These are phyloP conservation scores for Purpureocillium lavendulum DNA, from an alignment of 2,329 filamentous ascomycete species.

Conservation along the genomic window DNA sequence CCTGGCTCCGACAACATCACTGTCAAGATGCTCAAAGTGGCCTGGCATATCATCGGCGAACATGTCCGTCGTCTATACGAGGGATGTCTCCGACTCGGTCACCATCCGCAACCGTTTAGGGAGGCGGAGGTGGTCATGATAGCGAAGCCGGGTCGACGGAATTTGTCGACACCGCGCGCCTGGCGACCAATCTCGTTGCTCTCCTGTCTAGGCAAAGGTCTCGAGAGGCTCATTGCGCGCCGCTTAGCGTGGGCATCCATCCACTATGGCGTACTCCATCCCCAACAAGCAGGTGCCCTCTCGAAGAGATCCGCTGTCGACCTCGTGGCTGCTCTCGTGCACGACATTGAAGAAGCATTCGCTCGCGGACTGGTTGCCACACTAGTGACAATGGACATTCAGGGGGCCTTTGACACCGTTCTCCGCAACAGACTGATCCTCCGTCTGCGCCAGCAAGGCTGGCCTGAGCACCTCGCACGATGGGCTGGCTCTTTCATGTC, in stretches of 20 bases:
- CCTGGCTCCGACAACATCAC: constrained; percentile 12
- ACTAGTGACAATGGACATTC: not conserved
- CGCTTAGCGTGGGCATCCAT: no score
- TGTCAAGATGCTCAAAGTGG: constrained; percentile 8
- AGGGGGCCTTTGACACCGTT: not conserved
- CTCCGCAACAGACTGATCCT: no score
- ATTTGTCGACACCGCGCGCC: not conserved
- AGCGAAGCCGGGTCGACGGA: not conserved
- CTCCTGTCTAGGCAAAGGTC: no score
- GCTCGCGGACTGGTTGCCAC: not conserved
- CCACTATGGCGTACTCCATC: not conserved
- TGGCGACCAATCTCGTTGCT: not conserved
- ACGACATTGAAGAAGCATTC: not conserved
- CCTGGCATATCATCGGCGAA: constrained; percentile 2
- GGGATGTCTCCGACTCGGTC: not conserved
- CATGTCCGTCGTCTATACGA: constrained; percentile 1
- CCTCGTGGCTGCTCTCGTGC: not conserved
- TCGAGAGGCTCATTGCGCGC: no score
- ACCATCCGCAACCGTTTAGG: not conserved
- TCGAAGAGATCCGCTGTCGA: not conserved
- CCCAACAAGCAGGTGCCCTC: not conserved
- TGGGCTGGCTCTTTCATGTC: constrained; percentile 1
- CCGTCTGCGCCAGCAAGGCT: no score
- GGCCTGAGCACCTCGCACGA: not conserved
- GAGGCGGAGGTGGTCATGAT: not conserved